A percentile compares a stretch with the other conserved stretches of the same genome.
Evolutionary conservation across 1,284 basidiomycete species (phyloP).

Genomic region (Schizophyllum commune): DNA sequence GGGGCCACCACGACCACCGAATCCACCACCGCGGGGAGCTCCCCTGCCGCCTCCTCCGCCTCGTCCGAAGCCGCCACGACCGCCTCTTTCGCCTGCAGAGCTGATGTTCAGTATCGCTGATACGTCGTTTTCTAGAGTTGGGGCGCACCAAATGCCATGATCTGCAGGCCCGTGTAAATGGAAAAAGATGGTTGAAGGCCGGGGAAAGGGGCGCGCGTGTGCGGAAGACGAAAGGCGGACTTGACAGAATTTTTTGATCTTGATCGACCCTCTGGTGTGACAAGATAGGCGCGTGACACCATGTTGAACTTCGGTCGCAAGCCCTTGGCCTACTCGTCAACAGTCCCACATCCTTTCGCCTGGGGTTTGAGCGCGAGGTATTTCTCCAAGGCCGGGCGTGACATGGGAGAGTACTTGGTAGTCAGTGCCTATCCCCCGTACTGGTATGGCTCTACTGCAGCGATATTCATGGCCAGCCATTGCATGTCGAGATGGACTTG

Average conservation of each 20-base stretch:
- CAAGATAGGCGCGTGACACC: too few relatives aligned
- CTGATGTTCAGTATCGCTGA: not conserved
- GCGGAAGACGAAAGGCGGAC: not conserved
- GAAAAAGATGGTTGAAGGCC: not conserved
- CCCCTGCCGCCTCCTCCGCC: not conserved
- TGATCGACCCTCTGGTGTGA: too few relatives aligned
- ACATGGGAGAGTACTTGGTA: too few relatives aligned
- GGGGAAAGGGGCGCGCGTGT: not conserved
- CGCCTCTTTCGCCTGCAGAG: not conserved
- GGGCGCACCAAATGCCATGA: not conserved
- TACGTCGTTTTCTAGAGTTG: not conserved
- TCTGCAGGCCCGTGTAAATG: not conserved
- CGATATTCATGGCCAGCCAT: too few relatives aligned
- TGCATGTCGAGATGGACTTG: too few relatives aligned
- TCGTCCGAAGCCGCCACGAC: not conserved
- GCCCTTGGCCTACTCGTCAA: too few relatives aligned
- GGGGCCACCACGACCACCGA: not conserved
- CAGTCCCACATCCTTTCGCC: too few relatives aligned
- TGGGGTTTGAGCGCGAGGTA: too few relatives aligned
- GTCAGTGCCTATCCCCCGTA: too few relatives aligned
- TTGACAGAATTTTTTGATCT: not conserved
- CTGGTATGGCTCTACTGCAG: too few relatives aligned
- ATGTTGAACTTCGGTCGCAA: too few relatives aligned
- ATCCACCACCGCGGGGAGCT: not conserved
- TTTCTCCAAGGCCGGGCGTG: too few relatives aligned